Conservation (phyloP, 768 basidiomycete genomes). For the Cystobasidium onofrii region DNA sequence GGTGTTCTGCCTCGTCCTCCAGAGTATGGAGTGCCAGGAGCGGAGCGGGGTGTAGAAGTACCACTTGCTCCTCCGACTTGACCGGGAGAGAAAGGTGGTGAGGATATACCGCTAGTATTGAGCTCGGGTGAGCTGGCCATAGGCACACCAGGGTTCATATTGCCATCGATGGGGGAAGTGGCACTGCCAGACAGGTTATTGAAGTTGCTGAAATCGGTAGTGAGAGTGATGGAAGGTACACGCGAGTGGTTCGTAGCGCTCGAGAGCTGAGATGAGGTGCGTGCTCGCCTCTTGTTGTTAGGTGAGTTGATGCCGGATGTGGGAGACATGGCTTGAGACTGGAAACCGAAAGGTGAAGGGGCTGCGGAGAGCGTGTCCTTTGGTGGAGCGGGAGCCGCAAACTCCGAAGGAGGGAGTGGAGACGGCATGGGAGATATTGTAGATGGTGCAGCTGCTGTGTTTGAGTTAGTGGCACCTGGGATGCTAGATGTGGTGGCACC, state of each 20-base stretch:
- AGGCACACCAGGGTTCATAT: conserved; percentile 5
- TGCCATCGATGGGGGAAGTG: conserved; percentile 19
- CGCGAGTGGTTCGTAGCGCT: conserved; percentile 23
- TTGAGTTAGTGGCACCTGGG: not conserved
- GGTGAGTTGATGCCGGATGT: not conserved
- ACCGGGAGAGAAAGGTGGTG: not conserved
- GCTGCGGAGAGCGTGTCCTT: conserved; percentile 28
- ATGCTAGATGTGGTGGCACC: conserved; percentile 42
- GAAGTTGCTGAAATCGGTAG: conserved; percentile 30
- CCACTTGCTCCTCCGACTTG: not conserved
- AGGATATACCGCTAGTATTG: conserved; percentile 21
- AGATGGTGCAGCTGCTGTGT: not conserved
- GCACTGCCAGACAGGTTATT: conserved; percentile 25
- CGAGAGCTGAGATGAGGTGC: conserved; percentile 7
- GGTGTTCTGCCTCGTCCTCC: conserved; percentile 14
- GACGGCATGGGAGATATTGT: conserved; percentile 13
- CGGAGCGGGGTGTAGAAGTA: conserved; percentile 5
- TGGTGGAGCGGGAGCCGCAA: conserved; percentile 39
- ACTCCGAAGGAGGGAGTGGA: conserved; percentile 34
- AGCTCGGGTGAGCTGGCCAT: conserved; percentile 27
- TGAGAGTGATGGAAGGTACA: conserved; percentile 30
- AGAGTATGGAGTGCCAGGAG: conserved; percentile 22
- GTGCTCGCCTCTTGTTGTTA: not conserved
- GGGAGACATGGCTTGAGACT: conserved; percentile 14
- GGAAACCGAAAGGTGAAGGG: conserved; percentile 23